phyloP scores from a whole-genome alignment of 257 asterid genomes.

The Lithospermum erythrorhizon region DNA sequence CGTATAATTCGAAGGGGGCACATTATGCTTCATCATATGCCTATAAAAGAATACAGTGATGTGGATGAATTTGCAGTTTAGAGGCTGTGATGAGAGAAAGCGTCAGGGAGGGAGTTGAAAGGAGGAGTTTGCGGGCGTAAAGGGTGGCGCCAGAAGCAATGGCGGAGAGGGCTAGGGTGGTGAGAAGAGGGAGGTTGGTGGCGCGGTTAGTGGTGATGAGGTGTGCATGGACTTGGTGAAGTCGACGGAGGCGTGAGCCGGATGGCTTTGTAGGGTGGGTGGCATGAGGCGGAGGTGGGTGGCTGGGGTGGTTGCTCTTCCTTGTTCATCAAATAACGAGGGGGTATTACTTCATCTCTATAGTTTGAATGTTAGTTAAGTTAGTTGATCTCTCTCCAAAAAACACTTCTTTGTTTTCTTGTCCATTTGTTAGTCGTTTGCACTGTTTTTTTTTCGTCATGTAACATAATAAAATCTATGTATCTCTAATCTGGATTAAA shows the following conservation, averaged over 20 bases:
- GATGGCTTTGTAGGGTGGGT: conserved; percentile 8
- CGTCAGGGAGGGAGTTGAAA: conserved; percentile 9
- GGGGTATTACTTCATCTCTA: no score
- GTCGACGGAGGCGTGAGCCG: conserved; percentile 9
- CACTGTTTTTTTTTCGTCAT: no score
- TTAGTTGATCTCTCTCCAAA: neutral
- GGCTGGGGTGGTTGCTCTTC: neutral
- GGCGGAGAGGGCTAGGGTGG: conserved; percentile 19
- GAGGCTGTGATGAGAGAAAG: conserved; percentile 16
- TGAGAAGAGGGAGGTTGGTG: conserved; percentile 17
- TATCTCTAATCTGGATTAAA: no score
- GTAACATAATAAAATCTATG: no score
- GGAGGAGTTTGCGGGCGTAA: conserved; percentile 12
- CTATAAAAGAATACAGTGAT: conserved; percentile 13
- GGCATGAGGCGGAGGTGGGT: neutral
- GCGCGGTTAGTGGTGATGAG: conserved; percentile 7
- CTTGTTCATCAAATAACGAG: conserved; percentile 2
- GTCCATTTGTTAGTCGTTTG: no score
- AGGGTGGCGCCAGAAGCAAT: conserved; percentile 6
- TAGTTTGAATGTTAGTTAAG: neutral
- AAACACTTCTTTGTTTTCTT: no score
- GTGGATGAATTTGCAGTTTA: conserved; percentile 6
- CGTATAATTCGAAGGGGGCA: conserved; percentile 20
- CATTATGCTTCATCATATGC: conserved; percentile 19
- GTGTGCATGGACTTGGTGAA: conserved; percentile 14